Evolutionary conservation across 73 alveolate genomes (phyloP).

Genomic region (Strombidium stylifer): DNA sequence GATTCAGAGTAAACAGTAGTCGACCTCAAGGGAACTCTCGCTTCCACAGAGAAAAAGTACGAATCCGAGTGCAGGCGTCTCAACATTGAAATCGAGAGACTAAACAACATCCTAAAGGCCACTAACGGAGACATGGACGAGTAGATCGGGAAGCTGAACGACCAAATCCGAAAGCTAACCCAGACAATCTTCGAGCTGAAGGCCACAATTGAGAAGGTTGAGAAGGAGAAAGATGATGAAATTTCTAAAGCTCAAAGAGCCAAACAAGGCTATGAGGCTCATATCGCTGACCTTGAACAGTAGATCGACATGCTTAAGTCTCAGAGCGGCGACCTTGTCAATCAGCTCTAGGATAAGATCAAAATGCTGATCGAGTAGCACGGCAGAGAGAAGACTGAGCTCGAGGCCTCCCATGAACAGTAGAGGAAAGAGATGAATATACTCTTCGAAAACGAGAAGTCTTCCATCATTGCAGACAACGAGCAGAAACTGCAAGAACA

Average conservation of each 20-base stretch:
- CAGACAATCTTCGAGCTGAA: conserved; percentile 3
- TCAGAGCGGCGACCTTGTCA: conserved; percentile 36
- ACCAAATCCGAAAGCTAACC: conserved; percentile 25
- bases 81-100: no score
- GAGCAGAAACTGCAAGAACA: conserved; percentile 33
- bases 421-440: not conserved
- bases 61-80: no score
- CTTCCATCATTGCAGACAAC: conserved; percentile 36
- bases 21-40: no score
- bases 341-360: conserved; percentile 39
- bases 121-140: no score
- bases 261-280: conserved; percentile 11
- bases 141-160: conserved; percentile 19
- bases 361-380: conserved; percentile 13
- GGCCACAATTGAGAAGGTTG: not conserved
- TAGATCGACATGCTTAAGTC: conserved; percentile 28
- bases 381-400: conserved; percentile 21
- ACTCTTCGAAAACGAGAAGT: conserved; percentile 38
- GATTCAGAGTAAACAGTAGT: no score
- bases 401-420: conserved; percentile 21
- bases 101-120: no score
- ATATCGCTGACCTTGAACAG: conserved; percentile 37
- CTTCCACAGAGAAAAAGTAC: no score
- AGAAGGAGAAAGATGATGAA: not conserved
- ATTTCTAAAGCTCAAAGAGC: not conserved